Evolutionary conservation across 305 asterid species (phyloP).

Genomic region (Solanum hybrid): DNA sequence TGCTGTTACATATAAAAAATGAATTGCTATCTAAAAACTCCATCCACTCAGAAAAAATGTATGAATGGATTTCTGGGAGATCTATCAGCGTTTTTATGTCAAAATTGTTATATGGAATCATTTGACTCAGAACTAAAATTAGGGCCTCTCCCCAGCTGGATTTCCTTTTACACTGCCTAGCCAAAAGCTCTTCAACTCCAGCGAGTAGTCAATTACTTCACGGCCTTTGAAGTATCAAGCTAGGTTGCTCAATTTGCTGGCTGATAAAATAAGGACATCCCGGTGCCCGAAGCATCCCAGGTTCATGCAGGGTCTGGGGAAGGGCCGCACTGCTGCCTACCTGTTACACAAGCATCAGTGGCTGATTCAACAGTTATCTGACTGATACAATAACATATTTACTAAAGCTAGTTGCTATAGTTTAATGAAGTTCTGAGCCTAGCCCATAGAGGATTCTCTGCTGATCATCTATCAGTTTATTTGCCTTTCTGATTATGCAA

Average conservation of each 20-base stretch:
- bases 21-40: background rate
- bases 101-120: background rate
- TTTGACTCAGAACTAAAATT: background rate
- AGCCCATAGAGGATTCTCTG: background rate
- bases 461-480: background rate
- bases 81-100: background rate
- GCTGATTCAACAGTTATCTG: background rate
- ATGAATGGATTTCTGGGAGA: background rate
- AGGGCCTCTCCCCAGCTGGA: background rate
- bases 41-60: background rate
- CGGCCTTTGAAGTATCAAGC: background rate
- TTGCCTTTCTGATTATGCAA: background rate
- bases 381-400: background rate
- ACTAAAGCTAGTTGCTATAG: background rate
- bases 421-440: background rate
- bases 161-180: conserved; percentile 4
- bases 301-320: background rate
- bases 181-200: background rate
- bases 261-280: background rate
- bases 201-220: background rate
- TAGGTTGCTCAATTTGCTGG: background rate
- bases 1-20: background rate
- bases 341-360: background rate
- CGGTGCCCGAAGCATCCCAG: background rate
- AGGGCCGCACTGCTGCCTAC: background rate